Evolutionary conservation across 208 protist genomes (phyloP), one percentile per base, ranked within the genome.

Genomic region (Leishmania guyanensis): DNA sequence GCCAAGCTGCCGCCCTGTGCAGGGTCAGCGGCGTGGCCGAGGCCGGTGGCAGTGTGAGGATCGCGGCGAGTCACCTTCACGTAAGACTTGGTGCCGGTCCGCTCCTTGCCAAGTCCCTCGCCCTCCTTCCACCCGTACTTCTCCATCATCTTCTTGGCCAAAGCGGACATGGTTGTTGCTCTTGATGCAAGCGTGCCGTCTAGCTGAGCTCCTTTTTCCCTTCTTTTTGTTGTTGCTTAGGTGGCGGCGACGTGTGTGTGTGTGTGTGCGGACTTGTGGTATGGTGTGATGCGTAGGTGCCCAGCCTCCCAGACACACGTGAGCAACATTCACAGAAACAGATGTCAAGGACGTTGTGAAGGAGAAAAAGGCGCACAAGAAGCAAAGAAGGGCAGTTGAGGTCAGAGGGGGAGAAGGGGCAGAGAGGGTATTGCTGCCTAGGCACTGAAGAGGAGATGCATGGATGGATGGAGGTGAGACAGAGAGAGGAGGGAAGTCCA

Each of bases 51-150:
- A 46, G 83, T 88, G 74, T 92, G 80, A 48, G 92, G 89, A 75
- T 96, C 92, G 20, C 92, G 91, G 43, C 92, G 89, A 48, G 91
- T 87, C 29, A 97, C 92, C 80, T 91, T 93, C 33, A 97, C 86
- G 81, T 95, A 95, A 26, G 89, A 95, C 56, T 84, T 90, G 68
- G 93, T 86, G 68, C 91, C 91, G 3, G 80, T 65, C 39, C 84
- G 84, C 36, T 95, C 88, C 78, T 93, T 94, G n/a, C 94, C 94
- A 9, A 97, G 88, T 43, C 92, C 94, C 84, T 93, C 86, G 60
- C 94, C 94, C 64, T 95, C 90, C 81, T 94, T 94, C 93, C 94
- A 97, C 75, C 94, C 92, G 75, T 92, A 90, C 77, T 91, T 92
- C 82, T 94, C 90, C 86, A 97, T 80, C 90, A 96, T 93, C 72